phyloP scores from a whole-genome alignment of 2,329 filamentous ascomycete species.

The Raffaelea arxii region DNA sequence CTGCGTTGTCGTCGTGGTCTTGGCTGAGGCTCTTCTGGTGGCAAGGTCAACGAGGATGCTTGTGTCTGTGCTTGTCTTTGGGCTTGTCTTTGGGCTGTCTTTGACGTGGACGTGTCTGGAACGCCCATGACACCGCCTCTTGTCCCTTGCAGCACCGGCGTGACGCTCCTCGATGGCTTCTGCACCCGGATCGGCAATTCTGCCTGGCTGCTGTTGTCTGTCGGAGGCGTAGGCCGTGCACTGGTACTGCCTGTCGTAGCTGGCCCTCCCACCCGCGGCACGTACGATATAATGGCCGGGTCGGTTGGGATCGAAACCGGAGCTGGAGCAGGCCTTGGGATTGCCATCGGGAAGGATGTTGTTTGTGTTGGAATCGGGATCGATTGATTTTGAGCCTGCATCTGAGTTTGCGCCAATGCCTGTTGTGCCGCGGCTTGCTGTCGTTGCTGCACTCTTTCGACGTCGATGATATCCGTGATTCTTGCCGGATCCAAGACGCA shows the following conservation, averaged over 20 bases:
- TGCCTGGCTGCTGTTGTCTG: too few relatives aligned
- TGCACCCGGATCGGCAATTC: too few relatives aligned
- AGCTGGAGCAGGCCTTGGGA: neutral
- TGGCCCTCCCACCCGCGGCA: conserved; percentile 3
- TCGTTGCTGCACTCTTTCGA: conserved; percentile 4
- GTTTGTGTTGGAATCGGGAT: neutral
- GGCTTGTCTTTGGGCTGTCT: too few relatives aligned
- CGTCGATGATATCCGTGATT: conserved; percentile 12
- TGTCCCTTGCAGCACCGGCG: neutral
- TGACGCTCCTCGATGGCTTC: neutral
- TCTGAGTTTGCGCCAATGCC: too few relatives aligned
- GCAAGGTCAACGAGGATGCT: too few relatives aligned
- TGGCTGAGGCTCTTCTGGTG: too few relatives aligned
- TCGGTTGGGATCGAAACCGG: conserved; percentile 6
- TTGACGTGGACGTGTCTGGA: too few relatives aligned
- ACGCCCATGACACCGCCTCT: too few relatives aligned
- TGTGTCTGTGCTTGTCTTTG: too few relatives aligned
- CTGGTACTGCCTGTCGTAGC: neutral
- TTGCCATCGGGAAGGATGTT: conserved; percentile 5
- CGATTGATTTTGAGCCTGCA: too few relatives aligned
- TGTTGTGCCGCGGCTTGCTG: conserved; percentile 8
- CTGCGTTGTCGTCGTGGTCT: too few relatives aligned
- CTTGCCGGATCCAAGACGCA: conserved; percentile 37
- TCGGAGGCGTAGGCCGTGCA: too few relatives aligned
- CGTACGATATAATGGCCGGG: conserved; percentile 12